A percentile compares a stretch with the other conserved stretches of the same genome.
Conservation (phyloP, 352 stramenopile species). For the Globisporangium rhizosaccharum region DNA sequence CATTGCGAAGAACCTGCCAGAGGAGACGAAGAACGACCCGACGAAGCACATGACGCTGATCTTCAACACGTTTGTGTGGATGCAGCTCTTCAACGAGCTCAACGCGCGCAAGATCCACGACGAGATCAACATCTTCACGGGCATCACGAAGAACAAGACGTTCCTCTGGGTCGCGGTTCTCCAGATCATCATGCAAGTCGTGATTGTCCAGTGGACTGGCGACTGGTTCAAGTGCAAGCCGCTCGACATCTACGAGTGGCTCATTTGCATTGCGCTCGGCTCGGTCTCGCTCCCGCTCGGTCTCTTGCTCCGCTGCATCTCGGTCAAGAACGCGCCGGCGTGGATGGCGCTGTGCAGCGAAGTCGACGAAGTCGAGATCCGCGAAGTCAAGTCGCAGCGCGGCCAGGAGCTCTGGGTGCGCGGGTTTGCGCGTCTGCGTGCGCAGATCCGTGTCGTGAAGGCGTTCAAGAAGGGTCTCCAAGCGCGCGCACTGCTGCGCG, state of each 20-base stretch:
- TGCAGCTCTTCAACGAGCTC: conserved; percentile 89
- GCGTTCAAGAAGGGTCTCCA: conserved; percentile 58
- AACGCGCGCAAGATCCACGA: conserved; percentile 86
- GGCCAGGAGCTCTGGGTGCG: conserved; percentile 56
- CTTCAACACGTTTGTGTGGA: conserved; percentile 97
- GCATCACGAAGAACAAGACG: conserved; percentile 88
- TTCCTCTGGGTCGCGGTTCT: conserved; percentile 90
- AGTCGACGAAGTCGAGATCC: conserved; percentile 32
- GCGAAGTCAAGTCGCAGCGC: conserved; percentile 22
- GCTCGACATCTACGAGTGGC: conserved; percentile 35
- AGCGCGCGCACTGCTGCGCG: conserved; percentile 12
- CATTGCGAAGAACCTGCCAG: conserved; percentile 23
- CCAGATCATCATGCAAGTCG: conserved; percentile 88
- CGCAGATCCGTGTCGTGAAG: conserved; percentile 60
- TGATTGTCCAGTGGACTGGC: conserved; percentile 94
- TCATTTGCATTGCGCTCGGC: conserved; percentile 53
- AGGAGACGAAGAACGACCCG: conserved; percentile 37
- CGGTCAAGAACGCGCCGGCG: conserved; percentile 47
- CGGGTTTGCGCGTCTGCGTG: conserved; percentile 40
- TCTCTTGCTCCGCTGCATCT: conserved; percentile 46
- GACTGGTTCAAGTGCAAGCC: conserved; percentile 53
- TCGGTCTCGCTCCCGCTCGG: conserved; percentile 44
- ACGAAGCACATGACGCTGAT: conserved; percentile 93
- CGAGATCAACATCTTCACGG: conserved; percentile 93
- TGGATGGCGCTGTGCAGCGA: conserved; percentile 59